Base-by-base conservation (phyloP, 192 early-diverging fungal genomes). In the Spizellomyces punctatus region DNA sequence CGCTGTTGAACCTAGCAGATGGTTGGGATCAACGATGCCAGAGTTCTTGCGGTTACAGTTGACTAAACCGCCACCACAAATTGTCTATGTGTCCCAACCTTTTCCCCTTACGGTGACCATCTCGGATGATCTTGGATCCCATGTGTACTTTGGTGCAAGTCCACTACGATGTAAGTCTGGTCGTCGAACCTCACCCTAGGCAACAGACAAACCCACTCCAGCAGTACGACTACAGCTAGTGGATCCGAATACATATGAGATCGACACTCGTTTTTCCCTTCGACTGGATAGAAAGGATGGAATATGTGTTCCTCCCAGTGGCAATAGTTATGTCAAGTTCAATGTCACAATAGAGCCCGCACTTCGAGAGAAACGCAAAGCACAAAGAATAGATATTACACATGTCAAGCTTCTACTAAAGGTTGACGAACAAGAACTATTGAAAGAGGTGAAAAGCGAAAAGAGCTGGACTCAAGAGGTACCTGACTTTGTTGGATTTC, bases 81-180 rank as follows among this genome's bases (percentile, higher is more conserved):
- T 19, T 8, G 58, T 62, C 44, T 46, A 42, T 16, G 6, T 70
- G n/a, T 44, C 16, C 68, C 22, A n/a, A n/a, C 36, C 43, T 0
- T 61, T 70, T 21, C 10, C 57, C 16, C 58, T 70, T 5, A 46
- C 58, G 5, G 50, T 70, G 55, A 61, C 44, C 16, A 44, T 70
- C 0, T 58, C 68, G 14, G 68, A 70, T 21, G 68, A 70, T 22
- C 58, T 70, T 50, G 66, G 27, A 17, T 19, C 47, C 44, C 44
- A 10, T 6, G 68, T 62, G 46, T 62, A 62, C 46, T 62, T 70
- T 46, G 58, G 68, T 67, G 59, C 50, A 5, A 16, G 44, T 67
- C 14, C 2, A 16, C 14, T 42, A 16, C 16, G 1, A 56, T 67
- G 17, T 55, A 9, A 16, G n/a, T 67, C n/a, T 3, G 17, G 55